Evolutionary conservation across 345 rosid genomes (phyloP).

Genomic region (Citrus medica): DNA sequence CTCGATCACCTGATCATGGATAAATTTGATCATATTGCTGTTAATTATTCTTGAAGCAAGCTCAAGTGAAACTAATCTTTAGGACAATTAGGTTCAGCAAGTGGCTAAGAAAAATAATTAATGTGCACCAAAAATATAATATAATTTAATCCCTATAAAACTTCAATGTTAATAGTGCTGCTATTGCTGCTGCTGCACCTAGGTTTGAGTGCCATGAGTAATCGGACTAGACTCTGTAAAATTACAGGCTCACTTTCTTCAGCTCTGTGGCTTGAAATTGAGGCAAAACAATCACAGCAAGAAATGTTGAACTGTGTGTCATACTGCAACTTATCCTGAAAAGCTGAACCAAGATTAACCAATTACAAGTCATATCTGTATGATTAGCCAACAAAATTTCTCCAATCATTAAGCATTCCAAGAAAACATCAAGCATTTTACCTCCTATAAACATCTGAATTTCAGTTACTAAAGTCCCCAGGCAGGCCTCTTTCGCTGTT

Average conservation of each 20-base stretch:
- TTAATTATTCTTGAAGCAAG: no score
- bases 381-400: background rate
- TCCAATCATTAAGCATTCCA: conserved; percentile 33
- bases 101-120: no score
- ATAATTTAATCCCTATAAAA: background rate
- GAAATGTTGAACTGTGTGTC: conserved; percentile 7
- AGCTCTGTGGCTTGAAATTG: background rate
- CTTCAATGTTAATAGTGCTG: background rate
- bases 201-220: background rate
- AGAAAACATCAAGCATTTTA: conserved; percentile 10
- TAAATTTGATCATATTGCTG: no score
- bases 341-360: background rate
- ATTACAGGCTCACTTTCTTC: background rate
- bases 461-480: background rate
- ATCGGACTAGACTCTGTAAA: background rate
- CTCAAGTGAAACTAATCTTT: no score
- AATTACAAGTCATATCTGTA: background rate
- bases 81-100: no score
- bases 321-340: conserved; percentile 9
- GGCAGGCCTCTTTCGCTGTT: background rate
- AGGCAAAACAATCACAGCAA: background rate
- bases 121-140: no score
- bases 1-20: no score
- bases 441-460: background rate
- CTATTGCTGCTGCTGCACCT: background rate